These are phyloP conservation scores for Trypanosoma mega DNA, from an alignment of 208 protist species.

Conservation along the genomic window DNA sequence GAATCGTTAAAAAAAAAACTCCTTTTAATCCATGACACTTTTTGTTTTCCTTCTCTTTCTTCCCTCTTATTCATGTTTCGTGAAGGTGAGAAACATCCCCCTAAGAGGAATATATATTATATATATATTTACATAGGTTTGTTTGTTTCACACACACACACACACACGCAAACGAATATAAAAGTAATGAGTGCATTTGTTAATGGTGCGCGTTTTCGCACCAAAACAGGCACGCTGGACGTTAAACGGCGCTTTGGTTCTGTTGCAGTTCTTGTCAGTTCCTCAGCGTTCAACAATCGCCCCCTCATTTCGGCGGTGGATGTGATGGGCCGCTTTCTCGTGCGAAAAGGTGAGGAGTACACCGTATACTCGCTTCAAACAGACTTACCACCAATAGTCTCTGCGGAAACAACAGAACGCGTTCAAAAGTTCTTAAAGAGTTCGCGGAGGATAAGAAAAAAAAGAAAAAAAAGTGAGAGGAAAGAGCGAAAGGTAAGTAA, in stretches of 20 bases:
- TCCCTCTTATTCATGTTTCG: background rate
- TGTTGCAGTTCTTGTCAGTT: slow-evolving; percentile 33
- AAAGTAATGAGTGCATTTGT: slow-evolving; percentile 38
- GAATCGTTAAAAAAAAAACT: too few relatives aligned
- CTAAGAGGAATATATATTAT: background rate
- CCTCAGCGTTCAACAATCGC: background rate
- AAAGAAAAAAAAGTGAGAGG: background rate
- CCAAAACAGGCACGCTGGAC: slow-evolving; percentile 28
- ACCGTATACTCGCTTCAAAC: slow-evolving; percentile 30
- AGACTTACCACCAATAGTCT: background rate
- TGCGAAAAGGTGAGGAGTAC: slow-evolving; percentile 37
- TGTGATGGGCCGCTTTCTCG: slow-evolving; percentile 42
- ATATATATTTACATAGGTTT: too few relatives aligned
- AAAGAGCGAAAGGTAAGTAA: slow-evolving; percentile 2
- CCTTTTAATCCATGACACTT: background rate
- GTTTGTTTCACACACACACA: too few relatives aligned
- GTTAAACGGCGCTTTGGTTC: slow-evolving; percentile 44
- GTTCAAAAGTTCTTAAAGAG: slow-evolving; percentile 6
- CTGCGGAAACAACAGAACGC: slow-evolving; percentile 3
- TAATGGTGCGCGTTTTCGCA: slow-evolving; percentile 32
- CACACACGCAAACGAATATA: background rate
- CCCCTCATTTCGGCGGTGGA: slow-evolving; percentile 53
- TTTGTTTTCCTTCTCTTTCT: background rate
- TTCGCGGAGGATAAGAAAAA: background rate
- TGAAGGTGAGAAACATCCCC: background rate